These are phyloP conservation scores for Ganoderma lingzhi DNA, from an alignment of 1,284 basidiomycete species.

Conservation along the genomic window DNA sequence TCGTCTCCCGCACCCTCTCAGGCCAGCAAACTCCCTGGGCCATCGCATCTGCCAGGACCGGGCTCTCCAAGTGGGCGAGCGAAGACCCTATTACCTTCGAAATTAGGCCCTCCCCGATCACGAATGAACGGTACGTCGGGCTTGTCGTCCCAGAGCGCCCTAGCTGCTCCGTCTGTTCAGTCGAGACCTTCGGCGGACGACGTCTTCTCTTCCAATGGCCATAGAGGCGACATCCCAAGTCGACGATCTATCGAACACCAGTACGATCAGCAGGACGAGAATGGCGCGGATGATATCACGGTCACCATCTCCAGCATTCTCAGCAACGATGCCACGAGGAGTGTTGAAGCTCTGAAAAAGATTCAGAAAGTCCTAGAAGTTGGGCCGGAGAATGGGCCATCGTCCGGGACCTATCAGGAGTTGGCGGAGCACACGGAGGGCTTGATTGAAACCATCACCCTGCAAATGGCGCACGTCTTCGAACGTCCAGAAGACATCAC, in stretches of 20 bases:
- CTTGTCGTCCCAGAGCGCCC: slow-evolving; percentile 12
- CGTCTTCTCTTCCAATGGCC: slow-evolving; percentile 26
- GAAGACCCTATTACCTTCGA: slow-evolving; percentile 74
- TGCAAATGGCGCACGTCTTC: slow-evolving; percentile 91
- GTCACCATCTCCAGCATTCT: slow-evolving; percentile 85
- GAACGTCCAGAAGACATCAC: slow-evolving; percentile 79
- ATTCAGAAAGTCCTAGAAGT: slow-evolving; percentile 84
- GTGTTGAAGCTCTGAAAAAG: slow-evolving; percentile 94
- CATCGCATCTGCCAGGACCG: slow-evolving; percentile 47
- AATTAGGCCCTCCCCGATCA: slow-evolving; percentile 67
- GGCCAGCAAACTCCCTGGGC: slow-evolving; percentile 38
- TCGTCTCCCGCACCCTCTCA: slow-evolving; percentile 57
- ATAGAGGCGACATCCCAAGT: slow-evolving; percentile 19
- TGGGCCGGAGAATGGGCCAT: slow-evolving; percentile 75
- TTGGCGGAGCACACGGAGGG: slow-evolving; percentile 86
- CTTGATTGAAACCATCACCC: slow-evolving; percentile 87
- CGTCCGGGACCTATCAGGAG: slow-evolving; percentile 74
- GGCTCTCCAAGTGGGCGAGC: slow-evolving; percentile 62
- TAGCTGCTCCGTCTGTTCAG: slow-evolving; percentile 22
- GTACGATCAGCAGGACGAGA: slow-evolving; percentile 25
- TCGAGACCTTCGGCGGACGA: slow-evolving; percentile 28
- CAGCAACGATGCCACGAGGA: slow-evolving; percentile 84
- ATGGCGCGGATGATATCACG: slow-evolving; percentile 66
- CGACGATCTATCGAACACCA: slow-evolving; percentile 19
- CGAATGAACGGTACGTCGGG: slow-evolving; percentile 39